A percentile compares a stretch with the other conserved stretches of the same genome.
phyloP scores from a whole-genome alignment of 257 asterid genomes.

The Lycium barbarum region DNA sequence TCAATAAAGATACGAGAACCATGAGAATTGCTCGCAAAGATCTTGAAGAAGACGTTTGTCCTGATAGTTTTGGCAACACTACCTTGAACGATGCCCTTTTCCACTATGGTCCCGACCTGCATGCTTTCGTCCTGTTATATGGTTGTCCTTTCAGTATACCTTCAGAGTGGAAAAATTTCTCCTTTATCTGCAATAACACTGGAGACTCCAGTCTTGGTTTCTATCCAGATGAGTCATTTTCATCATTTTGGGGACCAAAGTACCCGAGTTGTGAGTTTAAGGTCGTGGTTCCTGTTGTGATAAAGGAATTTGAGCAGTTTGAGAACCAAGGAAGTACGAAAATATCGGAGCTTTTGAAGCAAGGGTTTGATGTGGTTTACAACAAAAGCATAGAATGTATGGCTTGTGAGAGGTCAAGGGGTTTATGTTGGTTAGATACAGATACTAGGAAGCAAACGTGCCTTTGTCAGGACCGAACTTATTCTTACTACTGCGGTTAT shows the following conservation, averaged over 20 bases:
- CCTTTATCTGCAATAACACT: constrained; percentile 4
- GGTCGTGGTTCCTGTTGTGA: constrained; percentile 22
- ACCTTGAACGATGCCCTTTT: not conserved
- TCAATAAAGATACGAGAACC: not conserved
- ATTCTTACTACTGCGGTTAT: not conserved
- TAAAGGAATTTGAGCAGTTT: not conserved
- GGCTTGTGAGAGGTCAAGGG: constrained; percentile 26
- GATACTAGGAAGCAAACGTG: not conserved
- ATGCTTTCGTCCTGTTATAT: not conserved
- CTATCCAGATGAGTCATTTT: not conserved
- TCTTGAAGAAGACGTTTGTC: constrained; percentile 38
- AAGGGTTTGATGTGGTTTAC: constrained; percentile 34
- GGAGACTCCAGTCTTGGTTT: not conserved
- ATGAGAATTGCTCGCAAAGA: constrained; percentile 34
- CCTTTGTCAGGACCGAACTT: constrained; percentile 32
- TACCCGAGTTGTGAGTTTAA: not conserved
- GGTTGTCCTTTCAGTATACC: not conserved
- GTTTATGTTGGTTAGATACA: constrained; percentile 36
- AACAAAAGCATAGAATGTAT: not conserved
- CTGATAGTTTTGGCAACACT: not conserved
- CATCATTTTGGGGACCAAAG: not conserved
- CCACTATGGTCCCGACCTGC: not conserved
- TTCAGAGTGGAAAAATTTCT: not conserved
- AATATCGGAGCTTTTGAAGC: constrained; percentile 2
- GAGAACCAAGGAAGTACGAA: not conserved